Evolutionary conservation across 306 rosid species (phyloP).

Genomic region (Ceratonia siliqua): DNA sequence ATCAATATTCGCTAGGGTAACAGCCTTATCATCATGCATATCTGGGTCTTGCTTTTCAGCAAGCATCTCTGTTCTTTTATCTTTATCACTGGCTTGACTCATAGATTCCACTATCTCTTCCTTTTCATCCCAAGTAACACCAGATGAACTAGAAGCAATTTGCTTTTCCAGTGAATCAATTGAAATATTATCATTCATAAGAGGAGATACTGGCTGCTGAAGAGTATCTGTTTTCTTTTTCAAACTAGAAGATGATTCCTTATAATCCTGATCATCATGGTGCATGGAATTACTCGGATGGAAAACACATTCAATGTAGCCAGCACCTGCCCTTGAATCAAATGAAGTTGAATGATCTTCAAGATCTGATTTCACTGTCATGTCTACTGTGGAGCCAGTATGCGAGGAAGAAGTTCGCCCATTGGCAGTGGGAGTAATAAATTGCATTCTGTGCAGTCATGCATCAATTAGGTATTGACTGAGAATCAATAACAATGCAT

Average conservation of each 20-base stretch:
- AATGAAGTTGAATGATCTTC: constrained; percentile 63
- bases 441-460: constrained; percentile 56
- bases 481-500: constrained; percentile 29
- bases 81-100: constrained; percentile 43
- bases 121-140: constrained; percentile 93
- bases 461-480: constrained; percentile 35
- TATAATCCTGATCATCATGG: constrained; percentile 49
- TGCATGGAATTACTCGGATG: constrained; percentile 57
- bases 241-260: constrained; percentile 54
- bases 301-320: constrained; percentile 69
- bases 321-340: constrained; percentile 65
- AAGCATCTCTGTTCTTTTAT: constrained; percentile 45
- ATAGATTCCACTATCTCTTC: constrained; percentile 73
- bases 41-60: constrained; percentile 40
- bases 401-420: constrained; percentile 42
- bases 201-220: constrained; percentile 49
- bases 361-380: constrained; percentile 40
- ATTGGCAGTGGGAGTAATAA: constrained; percentile 41
- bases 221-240: constrained; percentile 44
- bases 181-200: constrained; percentile 52
- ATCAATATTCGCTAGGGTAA: constrained; percentile 43
- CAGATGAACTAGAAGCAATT: constrained; percentile 61
- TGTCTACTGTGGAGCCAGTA: constrained; percentile 45
- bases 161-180: constrained; percentile 54
- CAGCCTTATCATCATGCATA: constrained; percentile 39